Evolutionary conservation across 31 red algal genomes (phyloP), one percentile per base, ranked within the genome.

Genomic region (Endocladia muricata): DNA sequence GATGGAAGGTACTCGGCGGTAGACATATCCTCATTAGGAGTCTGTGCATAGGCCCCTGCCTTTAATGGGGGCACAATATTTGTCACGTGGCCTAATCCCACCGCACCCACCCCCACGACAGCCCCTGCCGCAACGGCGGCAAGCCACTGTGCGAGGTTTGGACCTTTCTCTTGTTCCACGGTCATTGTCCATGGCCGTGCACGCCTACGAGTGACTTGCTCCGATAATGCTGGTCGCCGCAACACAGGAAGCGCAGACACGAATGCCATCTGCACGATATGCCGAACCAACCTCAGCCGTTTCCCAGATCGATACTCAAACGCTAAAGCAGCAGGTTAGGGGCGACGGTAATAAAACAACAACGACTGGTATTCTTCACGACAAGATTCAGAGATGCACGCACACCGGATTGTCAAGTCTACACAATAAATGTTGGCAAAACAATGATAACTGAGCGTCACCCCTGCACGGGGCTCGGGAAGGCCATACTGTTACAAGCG

Each of bases 1-100:
- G 86, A 62, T 30, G 84, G 74, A 47, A 78, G 74, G 40, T 88
- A 88, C 21, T 88, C 84, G 6, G 69, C 22, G 39, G 41, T 43
- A 37, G 40, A 40, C 4, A 70, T 38, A 29, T 38, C 39, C 30
- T 17, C 8, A 37, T 55, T 40, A 9, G 40, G 11, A 8, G 69
- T 8, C 31, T 84, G 80, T 23, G 62, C 65, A 29, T 84, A 84
- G 21, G 80, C 80, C 15, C 23, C 26, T 13, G 44, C 80, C 1
- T 38, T 22, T 9, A 30, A 37, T 3, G 55, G 22, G 25, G 48
- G 23, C 15, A 54, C 9, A 3, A 65, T 19, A 49, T 36, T 52
- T 11, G 59, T 36, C 6, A 69, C 32, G 25, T 39, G 34, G 40
- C 59, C 56, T 31, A 36, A 68, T 2, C 41, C 31, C 2, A 29